A percentile compares a stretch with the other conserved stretches of the same genome.
These are phyloP conservation scores for Emergomyces orientalis DNA, from an alignment of 2,329 filamentous ascomycete species.

Conservation along the genomic window DNA sequence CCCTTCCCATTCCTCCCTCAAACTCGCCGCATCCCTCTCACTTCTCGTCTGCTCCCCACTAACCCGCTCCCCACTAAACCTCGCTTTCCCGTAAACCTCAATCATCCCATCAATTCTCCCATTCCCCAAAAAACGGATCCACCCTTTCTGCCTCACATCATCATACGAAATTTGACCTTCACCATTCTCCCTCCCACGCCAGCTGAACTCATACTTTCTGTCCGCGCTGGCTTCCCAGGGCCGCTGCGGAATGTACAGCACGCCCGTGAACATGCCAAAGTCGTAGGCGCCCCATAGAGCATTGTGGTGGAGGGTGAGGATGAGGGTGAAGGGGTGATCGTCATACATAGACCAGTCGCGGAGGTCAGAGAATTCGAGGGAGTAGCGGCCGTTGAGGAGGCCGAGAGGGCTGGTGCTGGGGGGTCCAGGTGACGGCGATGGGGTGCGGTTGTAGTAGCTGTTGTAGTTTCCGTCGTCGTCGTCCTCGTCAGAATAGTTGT, in stretches of 20 bases:
- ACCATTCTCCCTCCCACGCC: neutral
- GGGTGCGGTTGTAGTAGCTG: neutral
- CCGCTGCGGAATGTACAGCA: neutral
- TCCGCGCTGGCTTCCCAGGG: neutral
- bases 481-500: too few relatives aligned
- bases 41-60: neutral
- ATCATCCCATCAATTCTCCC: neutral
- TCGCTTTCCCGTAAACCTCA: neutral
- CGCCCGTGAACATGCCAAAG: neutral
- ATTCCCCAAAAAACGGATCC: neutral
- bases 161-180: neutral
- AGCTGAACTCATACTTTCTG: neutral
- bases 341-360: neutral
- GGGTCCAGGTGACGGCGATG: neutral
- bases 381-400: neutral
- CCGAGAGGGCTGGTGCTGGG: neutral
- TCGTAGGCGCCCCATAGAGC: neutral
- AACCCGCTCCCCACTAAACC: neutral
- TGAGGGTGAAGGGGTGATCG: neutral
- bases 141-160: neutral
- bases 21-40: neutral
- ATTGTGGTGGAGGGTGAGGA: neutral
- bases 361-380: neutral
- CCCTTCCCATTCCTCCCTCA: neutral
- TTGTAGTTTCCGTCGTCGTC: too few relatives aligned